phyloP scores from a whole-genome alignment of 2,329 filamentous ascomycete species.

The Fusarium citri region DNA sequence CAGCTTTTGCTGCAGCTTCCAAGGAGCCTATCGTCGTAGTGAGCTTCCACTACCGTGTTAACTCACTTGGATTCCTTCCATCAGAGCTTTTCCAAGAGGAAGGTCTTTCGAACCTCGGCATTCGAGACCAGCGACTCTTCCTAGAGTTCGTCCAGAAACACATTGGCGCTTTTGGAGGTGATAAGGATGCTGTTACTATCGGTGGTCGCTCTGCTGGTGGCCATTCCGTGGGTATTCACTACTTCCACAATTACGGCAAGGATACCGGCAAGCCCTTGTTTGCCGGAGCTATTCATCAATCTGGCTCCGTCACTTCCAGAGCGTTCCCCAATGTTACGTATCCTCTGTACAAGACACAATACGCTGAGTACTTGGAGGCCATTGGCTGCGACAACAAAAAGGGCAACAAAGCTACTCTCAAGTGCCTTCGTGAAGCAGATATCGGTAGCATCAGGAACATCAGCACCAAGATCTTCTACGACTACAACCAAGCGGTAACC shows the following conservation, averaged over 20 bases:
- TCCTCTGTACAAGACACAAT: conserved; percentile 51
- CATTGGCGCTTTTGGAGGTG: conserved; percentile 65
- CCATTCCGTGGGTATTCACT: conserved; percentile 54
- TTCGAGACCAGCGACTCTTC: conserved; percentile 64
- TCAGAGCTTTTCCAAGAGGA: conserved; percentile 53
- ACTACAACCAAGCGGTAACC: conserved; percentile 54
- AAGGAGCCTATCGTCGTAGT: conserved; percentile 57
- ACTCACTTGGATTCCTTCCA: conserved; percentile 57
- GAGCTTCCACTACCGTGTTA: conserved; percentile 57
- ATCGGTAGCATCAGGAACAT: conserved; percentile 52
- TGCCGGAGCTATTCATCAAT: conserved; percentile 52
- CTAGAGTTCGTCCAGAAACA: conserved; percentile 66
- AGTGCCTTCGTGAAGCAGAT: conserved; percentile 54
- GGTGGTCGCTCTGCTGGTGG: conserved; percentile 66
- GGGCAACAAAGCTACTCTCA: conserved; percentile 50
- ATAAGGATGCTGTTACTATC: conserved; percentile 63
- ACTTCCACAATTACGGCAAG: conserved; percentile 54
- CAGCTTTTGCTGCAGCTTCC: conserved; percentile 49
- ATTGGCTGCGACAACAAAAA: conserved; percentile 46
- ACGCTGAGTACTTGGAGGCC: conserved; percentile 45
- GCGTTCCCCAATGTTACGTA: conserved; percentile 52
- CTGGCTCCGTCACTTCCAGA: conserved; percentile 53
- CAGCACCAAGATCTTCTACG: conserved; percentile 53
- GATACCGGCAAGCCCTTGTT: conserved; percentile 45
- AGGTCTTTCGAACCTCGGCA: conserved; percentile 61